Evolutionary conservation across 129 eudicot genomes (phyloP), one percentile per base, ranked within the genome.

Genomic region (Flaveria robusta): DNA sequence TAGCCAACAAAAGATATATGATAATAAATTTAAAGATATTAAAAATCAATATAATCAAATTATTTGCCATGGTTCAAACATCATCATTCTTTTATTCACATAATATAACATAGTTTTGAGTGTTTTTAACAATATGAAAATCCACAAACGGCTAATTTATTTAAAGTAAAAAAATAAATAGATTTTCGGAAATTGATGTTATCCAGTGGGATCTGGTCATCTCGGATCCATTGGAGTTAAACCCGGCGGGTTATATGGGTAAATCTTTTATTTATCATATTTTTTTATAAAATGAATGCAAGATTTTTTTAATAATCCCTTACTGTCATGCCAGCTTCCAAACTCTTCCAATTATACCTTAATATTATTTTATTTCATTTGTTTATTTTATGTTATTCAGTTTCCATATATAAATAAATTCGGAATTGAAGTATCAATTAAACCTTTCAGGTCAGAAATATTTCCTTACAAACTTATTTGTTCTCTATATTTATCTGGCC

Each of bases 191-290:
- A 79, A 79, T 79, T 72, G 79, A 79, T 79, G 83, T 72, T 65
- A 79, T 79, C 81, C 83, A 1, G 85, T 81, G 85, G 68, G 68
- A 63, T 63, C 68, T 63, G 68, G 12, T 7, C 43, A 81, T 81
- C 85, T 76, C 78, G 74, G 79, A 74, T 80, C 79, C 85, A 70
- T 76, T 65, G 77, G 81, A 81, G 81, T 77, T 76, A 77, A 81
- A 76, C 70, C 67, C 65, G 85, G 41, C 81, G 81, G 77, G 72
- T 81, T 75, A 59, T 81, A 23, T 60, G 81, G 81, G 81, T 70
- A 1, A 41, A 18, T 15, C 2, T 2, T 13, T 45, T 2, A 60
- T 24, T 7, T 24, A 70, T 49, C 27, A 0, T 42, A 67, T 29
- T 75, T 23, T 74, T 79, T 52, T 8, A 34, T 34, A 34, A 26